phyloP scores from a whole-genome alignment of 164 flowering plant genomes.

The Berberis vulgaris region DNA sequence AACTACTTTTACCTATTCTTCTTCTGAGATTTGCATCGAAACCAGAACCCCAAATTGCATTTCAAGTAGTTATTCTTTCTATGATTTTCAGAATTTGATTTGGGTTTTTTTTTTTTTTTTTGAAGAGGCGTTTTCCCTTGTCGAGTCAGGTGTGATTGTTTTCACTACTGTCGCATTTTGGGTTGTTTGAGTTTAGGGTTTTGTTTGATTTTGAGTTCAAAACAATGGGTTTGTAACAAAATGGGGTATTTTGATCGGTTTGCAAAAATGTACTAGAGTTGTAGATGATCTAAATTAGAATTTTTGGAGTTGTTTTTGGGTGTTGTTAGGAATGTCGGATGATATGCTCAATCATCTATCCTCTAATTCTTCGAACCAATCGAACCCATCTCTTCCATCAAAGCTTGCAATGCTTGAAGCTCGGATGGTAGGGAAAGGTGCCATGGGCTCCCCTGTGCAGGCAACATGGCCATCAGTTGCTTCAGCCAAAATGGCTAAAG shows the following conservation, averaged over 20 bases:
- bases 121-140: background rate
- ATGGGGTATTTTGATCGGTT: too few relatives aligned
- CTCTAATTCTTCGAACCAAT: slow-evolving; percentile 85
- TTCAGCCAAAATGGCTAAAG: slow-evolving; percentile 28
- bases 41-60: background rate
- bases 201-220: background rate
- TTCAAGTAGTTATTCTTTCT: background rate
- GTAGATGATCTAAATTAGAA: slow-evolving; percentile 12
- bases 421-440: slow-evolving; percentile 67
- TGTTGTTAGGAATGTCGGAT: slow-evolving; percentile 56
- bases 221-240: too few relatives aligned
- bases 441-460: slow-evolving; percentile 24
- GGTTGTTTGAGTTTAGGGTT: background rate
- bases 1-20: too few relatives aligned
- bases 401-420: slow-evolving; percentile 98
- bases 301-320: slow-evolving; percentile 4
- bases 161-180: too few relatives aligned
- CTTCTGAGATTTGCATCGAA: background rate
- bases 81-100: background rate
- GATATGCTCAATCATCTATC: slow-evolving; percentile 77
- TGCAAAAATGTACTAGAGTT: background rate
- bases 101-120: background rate
- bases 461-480: slow-evolving; percentile 35
- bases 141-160: too few relatives aligned
- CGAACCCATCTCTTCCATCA: slow-evolving; percentile 71